These are phyloP conservation scores for Microbotryum violaceum DNA, from an alignment of 1,284 basidiomycete species.

Conservation along the genomic window DNA sequence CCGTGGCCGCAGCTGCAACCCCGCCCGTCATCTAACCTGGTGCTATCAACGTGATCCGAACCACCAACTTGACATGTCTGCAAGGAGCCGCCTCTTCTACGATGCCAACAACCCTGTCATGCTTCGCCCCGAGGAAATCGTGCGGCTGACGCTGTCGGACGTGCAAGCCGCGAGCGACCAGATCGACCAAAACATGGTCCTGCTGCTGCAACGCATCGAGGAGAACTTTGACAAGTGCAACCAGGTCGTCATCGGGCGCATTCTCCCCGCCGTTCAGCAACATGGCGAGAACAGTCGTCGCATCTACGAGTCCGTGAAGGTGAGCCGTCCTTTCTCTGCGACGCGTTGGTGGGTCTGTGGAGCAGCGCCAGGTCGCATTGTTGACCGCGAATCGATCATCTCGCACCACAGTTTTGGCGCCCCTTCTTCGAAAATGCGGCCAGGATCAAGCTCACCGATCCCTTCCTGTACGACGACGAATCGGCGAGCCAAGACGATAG, in stretches of 20 bases:
- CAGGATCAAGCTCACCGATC: slow-evolving; percentile 12
- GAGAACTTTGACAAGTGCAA: slow-evolving; percentile 30
- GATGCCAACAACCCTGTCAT: slow-evolving; percentile 22
- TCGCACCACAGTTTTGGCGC: slow-evolving; percentile 30
- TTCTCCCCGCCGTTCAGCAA: slow-evolving; percentile 30
- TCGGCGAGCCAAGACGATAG: background rate
- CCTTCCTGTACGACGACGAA: slow-evolving; percentile 9
- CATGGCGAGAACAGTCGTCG: slow-evolving; percentile 32
- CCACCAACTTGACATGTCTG: too few relatives aligned
- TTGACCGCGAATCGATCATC: background rate
- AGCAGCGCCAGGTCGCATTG: background rate
- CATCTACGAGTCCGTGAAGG: slow-evolving; percentile 35
- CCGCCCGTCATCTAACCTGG: too few relatives aligned
- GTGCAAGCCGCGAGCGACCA: slow-evolving; percentile 31
- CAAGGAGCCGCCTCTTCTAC: slow-evolving; percentile 21
- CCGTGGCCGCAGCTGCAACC: too few relatives aligned
- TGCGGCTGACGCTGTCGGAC: slow-evolving; percentile 24
- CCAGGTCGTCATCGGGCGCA: slow-evolving; percentile 26
- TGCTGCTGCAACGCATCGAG: slow-evolving; percentile 31
- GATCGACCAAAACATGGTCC: slow-evolving; percentile 34
- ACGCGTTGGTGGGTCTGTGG: background rate
- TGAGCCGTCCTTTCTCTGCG: slow-evolving; percentile 1
- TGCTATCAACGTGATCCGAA: too few relatives aligned
- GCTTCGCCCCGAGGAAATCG: slow-evolving; percentile 27
- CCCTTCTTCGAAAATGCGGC: slow-evolving; percentile 35